A percentile compares a stretch with the other conserved stretches of the same genome.
phyloP scores from a whole-genome alignment of 176 grass and related monocot genomes.

The Phyllostachys edulis region DNA sequence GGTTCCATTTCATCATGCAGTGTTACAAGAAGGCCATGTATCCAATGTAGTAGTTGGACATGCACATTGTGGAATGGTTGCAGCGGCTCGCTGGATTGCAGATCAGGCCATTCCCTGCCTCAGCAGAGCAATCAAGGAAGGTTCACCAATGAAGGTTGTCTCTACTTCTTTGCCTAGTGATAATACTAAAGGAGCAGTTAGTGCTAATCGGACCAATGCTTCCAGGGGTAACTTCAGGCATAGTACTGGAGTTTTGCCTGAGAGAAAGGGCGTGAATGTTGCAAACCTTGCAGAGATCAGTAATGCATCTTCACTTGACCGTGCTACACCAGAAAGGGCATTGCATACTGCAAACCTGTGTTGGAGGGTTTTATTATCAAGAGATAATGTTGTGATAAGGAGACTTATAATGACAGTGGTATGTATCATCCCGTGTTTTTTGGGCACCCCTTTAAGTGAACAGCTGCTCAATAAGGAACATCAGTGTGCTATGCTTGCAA shows the following conservation, averaged over 20 bases:
- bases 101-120: too few relatives aligned
- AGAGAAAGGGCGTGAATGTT: constrained; percentile 24
- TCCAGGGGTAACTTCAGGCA: constrained; percentile 42
- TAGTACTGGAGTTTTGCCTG: constrained; percentile 25
- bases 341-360: constrained; percentile 48
- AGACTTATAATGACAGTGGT: constrained; percentile 71
- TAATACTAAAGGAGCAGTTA: too few relatives aligned
- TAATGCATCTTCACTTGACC: constrained; percentile 18
- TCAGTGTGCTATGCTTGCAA: constrained; percentile 86
- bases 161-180: too few relatives aligned
- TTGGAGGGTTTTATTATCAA: constrained; percentile 55
- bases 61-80: too few relatives aligned
- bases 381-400: constrained; percentile 53
- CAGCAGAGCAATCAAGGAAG: too few relatives aligned
- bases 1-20: too few relatives aligned
- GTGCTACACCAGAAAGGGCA: constrained; percentile 28
- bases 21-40: too few relatives aligned
- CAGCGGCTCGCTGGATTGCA: too few relatives aligned
- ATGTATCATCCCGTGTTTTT: constrained; percentile 13
- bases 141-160: too few relatives aligned
- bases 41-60: too few relatives aligned
- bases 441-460: not conserved
- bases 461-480: constrained; percentile 63
- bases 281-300: constrained; percentile 32
- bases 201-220: too few relatives aligned